Base-by-base conservation (phyloP, 768 basidiomycete genomes). In the Tulasnella sp. region DNA sequence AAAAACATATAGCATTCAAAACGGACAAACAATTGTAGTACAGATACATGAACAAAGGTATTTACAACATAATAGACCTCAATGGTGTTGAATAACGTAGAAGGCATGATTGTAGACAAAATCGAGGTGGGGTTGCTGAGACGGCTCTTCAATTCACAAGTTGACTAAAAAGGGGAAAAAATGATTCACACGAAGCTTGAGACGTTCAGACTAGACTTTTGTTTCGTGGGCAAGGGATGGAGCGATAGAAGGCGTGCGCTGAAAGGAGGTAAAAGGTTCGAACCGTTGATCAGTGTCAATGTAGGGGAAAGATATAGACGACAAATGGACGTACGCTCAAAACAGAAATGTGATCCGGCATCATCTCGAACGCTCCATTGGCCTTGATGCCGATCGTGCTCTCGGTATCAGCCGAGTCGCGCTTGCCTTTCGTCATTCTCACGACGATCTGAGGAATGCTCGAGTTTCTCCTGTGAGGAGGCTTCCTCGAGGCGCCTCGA, bases 281-380 rank as follows among this genome's bases (percentile, higher is more conserved):
- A 19, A 2, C 11, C 1, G 40, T 70, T 34, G 49, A 52, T 52
- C 40, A 37, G 3, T 17, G 6, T 36, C 25, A 25, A 14, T 12
- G 3, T 38, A n/a, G n/a, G n/a, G 5, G 9, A 39, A 25, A 72
- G 22, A 45, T 2, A 31, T 19, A 45, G 12, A 1, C 1, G 2
- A 14, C 15, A 25, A 29, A 70, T 36, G 11, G 40, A 74, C 73
- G 22, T 38, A 74, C 73, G 49, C 49, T 37, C 22, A 74, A 64
- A 37, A 31, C 54, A 11, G 42, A 58, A 31, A 58, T 36, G 31
- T 54, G 42, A 64, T 74, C 73, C 29, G 68, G 68, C 75, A 76
- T 76, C 75, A 76, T 76, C 40, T 76, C 75, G 37, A 68, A 76
- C 29, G 34, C 75, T 11, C 34, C 38, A n/a, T 76, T 70, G 17